Conservation (phyloP, 2,329 filamentous ascomycete species). For the Cryphonectria carpinicola region DNA sequence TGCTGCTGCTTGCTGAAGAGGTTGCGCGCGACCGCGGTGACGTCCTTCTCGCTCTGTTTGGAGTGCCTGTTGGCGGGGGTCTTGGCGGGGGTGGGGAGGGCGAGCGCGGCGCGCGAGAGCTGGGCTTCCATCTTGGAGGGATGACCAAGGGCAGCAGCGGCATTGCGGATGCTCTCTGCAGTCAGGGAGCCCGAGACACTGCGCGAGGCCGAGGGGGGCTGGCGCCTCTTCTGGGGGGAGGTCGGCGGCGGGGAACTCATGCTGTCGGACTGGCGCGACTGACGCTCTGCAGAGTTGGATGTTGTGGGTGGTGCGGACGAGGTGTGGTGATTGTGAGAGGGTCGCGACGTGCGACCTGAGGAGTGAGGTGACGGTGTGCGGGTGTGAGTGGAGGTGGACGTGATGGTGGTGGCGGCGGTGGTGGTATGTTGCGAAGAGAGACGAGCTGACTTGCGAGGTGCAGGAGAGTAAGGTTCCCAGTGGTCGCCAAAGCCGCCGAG, state of each 20-base stretch:
- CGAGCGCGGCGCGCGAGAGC: constrained; percentile 43
- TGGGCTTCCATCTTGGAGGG: constrained; percentile 31
- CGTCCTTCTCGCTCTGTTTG: constrained; percentile 53
- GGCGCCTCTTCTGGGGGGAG: constrained; percentile 57
- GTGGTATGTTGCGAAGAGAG: constrained; percentile 55
- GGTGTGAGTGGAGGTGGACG: constrained; percentile 44
- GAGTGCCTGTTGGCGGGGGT: constrained; percentile 69
- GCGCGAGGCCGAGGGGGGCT: constrained; percentile 51
- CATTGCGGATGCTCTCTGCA: constrained; percentile 47
- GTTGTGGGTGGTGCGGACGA: constrained; percentile 36
- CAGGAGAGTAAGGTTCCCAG: constrained; percentile 73
- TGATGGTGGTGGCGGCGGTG: constrained; percentile 38
- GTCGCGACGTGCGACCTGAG: constrained; percentile 35
- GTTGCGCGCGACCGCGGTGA: constrained; percentile 61
- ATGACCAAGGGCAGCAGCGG: constrained; percentile 48
- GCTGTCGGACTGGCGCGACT: constrained; percentile 39
- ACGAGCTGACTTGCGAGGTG: constrained; percentile 64
- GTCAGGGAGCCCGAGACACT: constrained; percentile 51
- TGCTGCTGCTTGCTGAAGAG: constrained; percentile 52
- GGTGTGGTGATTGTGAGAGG: constrained; percentile 33
- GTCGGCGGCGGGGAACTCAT: constrained; percentile 40
- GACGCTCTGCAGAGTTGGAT: constrained; percentile 31
- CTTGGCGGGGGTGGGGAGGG: constrained; percentile 77
- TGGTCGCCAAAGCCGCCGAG: constrained; percentile 70
- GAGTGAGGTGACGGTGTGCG: constrained; percentile 60